Base-by-base conservation (phyloP, 352 stramenopile genomes). In the Phytophthora pluvialis region DNA sequence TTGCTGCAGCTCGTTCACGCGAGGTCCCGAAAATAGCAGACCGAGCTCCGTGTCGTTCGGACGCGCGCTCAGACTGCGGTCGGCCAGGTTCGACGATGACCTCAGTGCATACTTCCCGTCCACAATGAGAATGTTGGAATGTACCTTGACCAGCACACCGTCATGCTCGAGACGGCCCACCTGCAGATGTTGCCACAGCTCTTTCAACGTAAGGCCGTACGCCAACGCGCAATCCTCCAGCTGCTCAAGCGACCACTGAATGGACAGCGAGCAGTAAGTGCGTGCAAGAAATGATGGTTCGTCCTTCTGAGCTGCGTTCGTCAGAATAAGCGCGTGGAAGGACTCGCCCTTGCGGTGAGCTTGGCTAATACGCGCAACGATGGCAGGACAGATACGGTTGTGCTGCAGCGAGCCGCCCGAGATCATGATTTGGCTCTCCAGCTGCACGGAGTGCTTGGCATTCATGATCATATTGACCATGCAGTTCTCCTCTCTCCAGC, bases 391-490 rank as follows among this genome's bases (percentile, higher is more conserved):
- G 18, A 93, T 81, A 16, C 84, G 80, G 58, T 93, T 93, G 70
- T 90, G 82, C 69, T 93, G 84, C 21, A 90, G 40, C 2, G 54
- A 79, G 18, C 82, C 84, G 6, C 84, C 84, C 5, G 84, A 90
- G 53, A 93, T 90, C 49, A 93, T 70, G 52, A 93, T 91, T 79
- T 93, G 84, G 53, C 89, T 93, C 60, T 93, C 84, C 28, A 93
- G 69, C 28, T 93, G 84, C 15, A 91, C 69, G 1, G 79, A 88
- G 29, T 77, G 58, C 56, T 81, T 77, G 10, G 84, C 84, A 48
- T 78, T 70, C 52, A 91, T 64, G 45, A 93, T 93, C 77, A 93
- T 85, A 53, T 91, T 90, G 13, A 93, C 73, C 82, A 93, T 93
- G 13, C 71, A 81, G 49, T 93, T 91, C 54, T 93, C 84, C 67